phyloP scores from a whole-genome alignment of 495 filamentous ascomycete genomes.

The Talaromyces proteolyticus region DNA sequence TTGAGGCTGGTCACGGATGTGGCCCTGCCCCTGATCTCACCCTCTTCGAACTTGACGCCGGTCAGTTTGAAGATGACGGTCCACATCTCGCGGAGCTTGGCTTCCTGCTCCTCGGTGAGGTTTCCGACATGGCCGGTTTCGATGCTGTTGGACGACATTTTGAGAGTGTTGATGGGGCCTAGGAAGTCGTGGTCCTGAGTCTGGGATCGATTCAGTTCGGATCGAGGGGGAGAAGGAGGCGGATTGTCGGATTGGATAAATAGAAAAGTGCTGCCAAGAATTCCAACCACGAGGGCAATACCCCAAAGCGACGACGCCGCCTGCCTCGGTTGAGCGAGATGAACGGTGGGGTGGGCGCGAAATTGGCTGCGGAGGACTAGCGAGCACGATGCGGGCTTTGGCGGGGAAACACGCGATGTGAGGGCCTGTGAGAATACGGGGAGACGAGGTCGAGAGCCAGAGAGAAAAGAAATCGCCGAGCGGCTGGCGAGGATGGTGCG shows the following conservation, averaged over 20 bases:
- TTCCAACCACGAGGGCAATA: neutral
- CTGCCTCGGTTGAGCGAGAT: conserved; percentile 21
- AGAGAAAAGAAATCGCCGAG: conserved; percentile 3
- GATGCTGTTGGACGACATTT: conserved; percentile 32
- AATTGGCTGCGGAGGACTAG: conserved; percentile 3
- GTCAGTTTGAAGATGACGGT: conserved; percentile 70
- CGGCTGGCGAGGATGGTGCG: neutral
- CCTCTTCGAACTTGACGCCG: conserved; percentile 46
- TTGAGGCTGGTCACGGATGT: conserved; percentile 14
- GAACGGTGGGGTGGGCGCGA: neutral
- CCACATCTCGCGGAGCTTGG: conserved; percentile 87
- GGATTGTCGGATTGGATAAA: neutral
- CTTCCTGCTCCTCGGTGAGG: conserved; percentile 82
- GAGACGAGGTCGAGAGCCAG: conserved; percentile 2
- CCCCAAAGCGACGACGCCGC: conserved; percentile 35
- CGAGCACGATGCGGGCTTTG: conserved; percentile 1
- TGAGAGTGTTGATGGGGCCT: conserved; percentile 34
- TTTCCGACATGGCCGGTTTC: conserved; percentile 78
- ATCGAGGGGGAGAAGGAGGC: neutral
- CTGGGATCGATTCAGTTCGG: conserved; percentile 7
- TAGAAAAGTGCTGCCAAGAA: conserved; percentile 3
- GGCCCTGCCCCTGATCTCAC: conserved; percentile 21
- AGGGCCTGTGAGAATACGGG: conserved; percentile 1
- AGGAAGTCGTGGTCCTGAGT: conserved; percentile 17
- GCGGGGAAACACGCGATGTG: conserved; percentile 5